Evolutionary conservation across 371 early-diverging fungal genomes (phyloP), one percentile per base, ranked within the genome.

Genomic region (Globomyces sp.): DNA sequence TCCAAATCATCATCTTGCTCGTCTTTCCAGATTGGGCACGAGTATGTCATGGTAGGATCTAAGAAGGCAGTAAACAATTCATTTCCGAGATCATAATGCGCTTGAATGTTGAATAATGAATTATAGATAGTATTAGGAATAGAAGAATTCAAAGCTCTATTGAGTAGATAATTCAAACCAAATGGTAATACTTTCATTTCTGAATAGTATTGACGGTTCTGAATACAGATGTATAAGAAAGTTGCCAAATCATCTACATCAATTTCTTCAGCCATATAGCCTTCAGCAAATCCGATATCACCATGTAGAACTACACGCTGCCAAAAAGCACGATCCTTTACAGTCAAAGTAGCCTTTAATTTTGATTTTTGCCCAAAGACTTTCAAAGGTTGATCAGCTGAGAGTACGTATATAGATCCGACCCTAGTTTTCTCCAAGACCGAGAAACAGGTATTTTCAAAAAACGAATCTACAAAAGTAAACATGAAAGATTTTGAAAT

Each of bases 11-110:
- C 85, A 34, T 67, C 60, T 10, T 65, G 63, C 42, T 43, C 44
- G 34, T 53, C 57, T 36, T 61, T 69, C 83, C 85, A 87, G 37
- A 86, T 74, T n/a, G 86, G 88, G 55, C 86, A 87, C 13, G 87
- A 86, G 77, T 89, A 89, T 11, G 83, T 87, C 86, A 87, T 83
- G 34, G 84, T 81, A 1, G 75, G 71, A 70, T 87, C 87, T 57
- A 89, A 71, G 59, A 89, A 88, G 40, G 67, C 59, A 3, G 78
- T 75, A 78, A 89, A 89, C 82, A 89, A 77, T 13, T 86, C 87
- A 71, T 89, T 89, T 50, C 86, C 86, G 45, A 89, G 72, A 65
- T 89, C 90, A 55, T 55, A 55, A 40, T 55, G 55, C 40, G 55
- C 55, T 39, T 55, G 55, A 55, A 55, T 55, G 68, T 89, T 89